A percentile compares a stretch with the other conserved stretches of the same genome.
These are phyloP conservation scores for Sugiyamaella xylanicola DNA, from an alignment of 1,139 yeast species.

Conservation along the genomic window DNA sequence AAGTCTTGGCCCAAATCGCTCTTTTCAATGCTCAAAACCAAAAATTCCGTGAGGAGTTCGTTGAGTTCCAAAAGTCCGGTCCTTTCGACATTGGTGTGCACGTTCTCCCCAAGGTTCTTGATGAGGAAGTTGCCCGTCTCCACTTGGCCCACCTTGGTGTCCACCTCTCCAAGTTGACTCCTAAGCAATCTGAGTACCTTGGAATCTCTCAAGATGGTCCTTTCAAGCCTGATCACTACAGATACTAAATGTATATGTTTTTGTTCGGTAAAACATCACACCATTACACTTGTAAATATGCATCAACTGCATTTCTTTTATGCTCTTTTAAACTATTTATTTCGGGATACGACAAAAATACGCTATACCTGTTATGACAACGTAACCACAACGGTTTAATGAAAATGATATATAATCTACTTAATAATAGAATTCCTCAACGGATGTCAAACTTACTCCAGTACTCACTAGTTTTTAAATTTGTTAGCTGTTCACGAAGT, in stretches of 20 bases:
- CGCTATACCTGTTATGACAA: slow-evolving; percentile 10
- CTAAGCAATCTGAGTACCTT: slow-evolving; percentile 91
- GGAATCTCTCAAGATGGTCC: slow-evolving; percentile 95
- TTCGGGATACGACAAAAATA: slow-evolving; percentile 17
- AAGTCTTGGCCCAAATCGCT: slow-evolving; percentile 99
- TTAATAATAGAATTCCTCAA: slow-evolving; percentile 25
- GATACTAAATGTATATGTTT: slow-evolving; percentile 65
- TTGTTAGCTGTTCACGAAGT: no score
- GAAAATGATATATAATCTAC: slow-evolving; percentile 18
- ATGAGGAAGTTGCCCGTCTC: slow-evolving; percentile 97
- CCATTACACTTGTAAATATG: slow-evolving; percentile 25
- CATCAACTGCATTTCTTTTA: slow-evolving; percentile 28
- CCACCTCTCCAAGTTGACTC: slow-evolving; percentile 74
- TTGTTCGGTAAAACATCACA: not conserved
- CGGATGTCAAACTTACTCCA: slow-evolving; percentile 22
- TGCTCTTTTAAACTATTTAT: slow-evolving; percentile 22
- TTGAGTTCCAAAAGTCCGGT: slow-evolving; percentile 93
- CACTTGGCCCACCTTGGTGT: slow-evolving; percentile 97
- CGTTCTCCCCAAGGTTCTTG: slow-evolving; percentile 96
- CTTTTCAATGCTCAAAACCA: slow-evolving; percentile 87
- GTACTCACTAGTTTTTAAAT: not conserved
- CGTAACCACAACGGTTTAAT: slow-evolving; percentile 11
- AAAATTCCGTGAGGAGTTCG: slow-evolving; percentile 75
- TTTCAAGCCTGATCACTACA: slow-evolving; percentile 97
- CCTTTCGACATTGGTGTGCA: slow-evolving; percentile 93